Base-by-base conservation (phyloP, 768 basidiomycete species). In the Suillus luteus region DNA sequence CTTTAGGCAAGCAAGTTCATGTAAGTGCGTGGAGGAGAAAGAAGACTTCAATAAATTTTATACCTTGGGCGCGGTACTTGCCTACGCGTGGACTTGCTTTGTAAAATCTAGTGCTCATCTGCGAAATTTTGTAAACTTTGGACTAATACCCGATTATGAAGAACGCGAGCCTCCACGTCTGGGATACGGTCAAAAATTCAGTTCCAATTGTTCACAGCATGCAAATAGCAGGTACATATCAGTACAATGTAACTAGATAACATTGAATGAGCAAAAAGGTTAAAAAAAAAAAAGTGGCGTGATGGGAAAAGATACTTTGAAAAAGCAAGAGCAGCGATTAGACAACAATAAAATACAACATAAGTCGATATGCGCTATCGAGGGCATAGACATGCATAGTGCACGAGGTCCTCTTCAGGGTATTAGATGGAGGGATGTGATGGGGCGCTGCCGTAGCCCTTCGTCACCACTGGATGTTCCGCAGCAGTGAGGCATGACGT, bases 1-100 rank as follows among this genome's bases (percentile, higher is more conserved):
- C 10, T 63, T 22, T 46, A 77, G 77, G 76, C 76, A 2, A 71
- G 70, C 57, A 76, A 76, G 49, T 75, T 76, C 62, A 64, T 75
- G 60, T 75, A 58, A 69, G 35, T 38, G 17, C 12, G 12, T 41
- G 11, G 9, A 27, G 31, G 22, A 11, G 60, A 33, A 35, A 31
- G 58, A 62, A 59, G 27, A 33, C 5, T 17, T 31, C 11, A 5
- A 40, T 14, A 61, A 38, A 10, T 35, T 24, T 43, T 38, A 9
- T 63, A 62, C 38, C 9, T 24, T 62, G 27, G 37, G 37, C 11
- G 19, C 10, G 6, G 55, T 61, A 4, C 35, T 7, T 1, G 19
- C 55, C 27, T 12, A 27, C 14, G 55, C 19, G 24, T 33, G 19
- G 24, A 17, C 12, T 55, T 61, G 5, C 17, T 55, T 38, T 57